These are phyloP conservation scores for Hyphopichia fennica DNA, from an alignment of 1,139 yeast genomes.

Conservation along the genomic window DNA sequence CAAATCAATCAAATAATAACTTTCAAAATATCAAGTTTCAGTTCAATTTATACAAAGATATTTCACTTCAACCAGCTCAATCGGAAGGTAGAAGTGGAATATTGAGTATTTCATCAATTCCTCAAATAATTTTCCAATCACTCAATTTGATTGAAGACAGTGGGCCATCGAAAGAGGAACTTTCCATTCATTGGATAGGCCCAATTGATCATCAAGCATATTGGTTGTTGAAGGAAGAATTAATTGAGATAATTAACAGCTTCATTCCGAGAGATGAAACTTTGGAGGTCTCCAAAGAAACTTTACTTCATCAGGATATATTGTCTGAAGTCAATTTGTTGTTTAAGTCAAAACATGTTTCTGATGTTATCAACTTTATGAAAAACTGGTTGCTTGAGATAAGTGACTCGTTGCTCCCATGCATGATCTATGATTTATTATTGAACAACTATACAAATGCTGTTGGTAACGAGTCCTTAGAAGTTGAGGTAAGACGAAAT, in stretches of 20 bases:
- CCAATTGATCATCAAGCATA: slow-evolving; percentile 35
- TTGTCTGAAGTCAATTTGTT: slow-evolving; percentile 19
- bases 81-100: slow-evolving; percentile 12
- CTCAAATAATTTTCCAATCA: slow-evolving; percentile 29
- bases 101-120: slow-evolving; percentile 33
- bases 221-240: slow-evolving; percentile 36
- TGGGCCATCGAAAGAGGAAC: slow-evolving; percentile 6
- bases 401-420: slow-evolving; percentile 46
- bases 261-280: slow-evolving; percentile 14
- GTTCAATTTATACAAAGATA: slow-evolving; percentile 43
- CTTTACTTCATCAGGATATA: slow-evolving; percentile 21
- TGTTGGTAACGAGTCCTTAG: not conserved
- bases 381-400: slow-evolving; percentile 46
- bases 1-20: slow-evolving; percentile 31
- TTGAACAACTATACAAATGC: slow-evolving; percentile 20
- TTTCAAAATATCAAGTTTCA: slow-evolving; percentile 41
- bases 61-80: slow-evolving; percentile 33
- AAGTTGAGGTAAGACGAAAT: slow-evolving; percentile 7
- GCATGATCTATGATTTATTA: slow-evolving; percentile 39
- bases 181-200: slow-evolving; percentile 24
- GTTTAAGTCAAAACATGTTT: slow-evolving; percentile 11
- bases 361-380: slow-evolving; percentile 29
- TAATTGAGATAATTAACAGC: slow-evolving; percentile 24
- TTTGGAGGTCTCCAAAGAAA: slow-evolving; percentile 19
- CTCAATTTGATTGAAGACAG: slow-evolving; percentile 22